A percentile compares a stretch with the other conserved stretches of the same genome.
These are phyloP conservation scores for Metarhizium humberi DNA, from an alignment of 2,329 filamentous ascomycete species.

Conservation along the genomic window DNA sequence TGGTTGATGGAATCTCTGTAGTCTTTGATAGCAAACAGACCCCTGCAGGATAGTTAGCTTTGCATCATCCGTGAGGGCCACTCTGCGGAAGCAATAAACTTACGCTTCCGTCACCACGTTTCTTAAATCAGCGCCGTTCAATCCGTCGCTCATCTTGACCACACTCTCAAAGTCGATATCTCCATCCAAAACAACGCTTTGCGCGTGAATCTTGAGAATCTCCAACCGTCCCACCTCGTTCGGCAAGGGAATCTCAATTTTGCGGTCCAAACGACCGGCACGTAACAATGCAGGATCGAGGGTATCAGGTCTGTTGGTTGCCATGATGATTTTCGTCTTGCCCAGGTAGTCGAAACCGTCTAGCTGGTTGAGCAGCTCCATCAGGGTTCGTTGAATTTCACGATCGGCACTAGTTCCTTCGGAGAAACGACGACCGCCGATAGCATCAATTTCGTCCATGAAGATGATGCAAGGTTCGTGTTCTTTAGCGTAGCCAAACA, in stretches of 20 bases:
- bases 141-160: slow-evolving; percentile 98
- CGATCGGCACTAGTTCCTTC: slow-evolving; percentile 96
- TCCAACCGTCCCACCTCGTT: slow-evolving; percentile 95
- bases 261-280: slow-evolving; percentile 88
- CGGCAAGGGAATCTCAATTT: slow-evolving; percentile 94
- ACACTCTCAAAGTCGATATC: slow-evolving; percentile 99
- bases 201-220: slow-evolving; percentile 95
- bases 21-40: slow-evolving; percentile 96
- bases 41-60: slow-evolving; percentile 38
- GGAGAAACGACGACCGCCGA: slow-evolving; percentile 90
- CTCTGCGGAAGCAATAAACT: slow-evolving; percentile 30
- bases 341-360: slow-evolving; percentile 99
- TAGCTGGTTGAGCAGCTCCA: slow-evolving; percentile 97
- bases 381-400: slow-evolving; percentile 95
- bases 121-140: slow-evolving; percentile 94
- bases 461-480: slow-evolving; percentile 99
- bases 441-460: slow-evolving; percentile 99
- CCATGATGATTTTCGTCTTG: slow-evolving; percentile 99
- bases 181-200: slow-evolving; percentile 77
- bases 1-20: slow-evolving; percentile 94
- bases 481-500: slow-evolving; percentile 99
- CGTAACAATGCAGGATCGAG: slow-evolving; percentile 87
- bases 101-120: slow-evolving; percentile 98
- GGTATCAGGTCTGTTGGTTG: slow-evolving; percentile 93
- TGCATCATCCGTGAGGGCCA: background rate